These are phyloP conservation scores for Spirogloea muscicola DNA, from an alignment of 139 green algal species.

Conservation along the genomic window DNA sequence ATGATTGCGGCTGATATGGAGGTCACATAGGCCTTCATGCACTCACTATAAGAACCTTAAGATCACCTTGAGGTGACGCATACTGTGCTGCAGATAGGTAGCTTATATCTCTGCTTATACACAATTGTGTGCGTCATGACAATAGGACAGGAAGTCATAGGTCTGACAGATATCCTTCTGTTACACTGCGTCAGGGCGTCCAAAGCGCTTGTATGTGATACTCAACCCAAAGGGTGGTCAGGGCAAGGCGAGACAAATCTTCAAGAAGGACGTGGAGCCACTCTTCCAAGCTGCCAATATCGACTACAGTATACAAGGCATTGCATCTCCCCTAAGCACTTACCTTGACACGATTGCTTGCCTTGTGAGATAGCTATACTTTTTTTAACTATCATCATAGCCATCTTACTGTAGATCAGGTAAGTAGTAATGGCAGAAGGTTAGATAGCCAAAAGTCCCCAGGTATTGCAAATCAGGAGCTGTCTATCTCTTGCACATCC, in stretches of 20 bases:
- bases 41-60: too few species aligned
- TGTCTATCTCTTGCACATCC: background rate
- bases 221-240: constrained; percentile 10
- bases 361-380: background rate
- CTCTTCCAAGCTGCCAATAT: constrained; percentile 13
- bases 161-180: too few species aligned
- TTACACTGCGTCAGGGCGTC: too few species aligned
- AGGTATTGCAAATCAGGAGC: background rate
- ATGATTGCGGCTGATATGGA: too few species aligned
- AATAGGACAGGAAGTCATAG: too few species aligned
- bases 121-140: too few species aligned
- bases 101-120: too few species aligned
- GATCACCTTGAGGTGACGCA: too few species aligned
- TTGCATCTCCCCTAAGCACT: background rate
- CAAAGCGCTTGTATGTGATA: constrained; percentile 3
- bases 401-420: background rate
- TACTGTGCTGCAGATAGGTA: too few species aligned
- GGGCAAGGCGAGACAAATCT: constrained; percentile 13
- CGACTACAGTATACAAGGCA: background rate
- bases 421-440: background rate
- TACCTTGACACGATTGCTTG: background rate
- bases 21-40: too few species aligned
- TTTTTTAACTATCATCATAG: background rate
- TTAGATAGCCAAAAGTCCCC: background rate
- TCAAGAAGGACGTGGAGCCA: background rate